Evolutionary conservation across 2,329 filamentous ascomycete species (phyloP), one percentile per base, ranked within the genome.

Genomic region (Daldinia eschscholtzii): DNA sequence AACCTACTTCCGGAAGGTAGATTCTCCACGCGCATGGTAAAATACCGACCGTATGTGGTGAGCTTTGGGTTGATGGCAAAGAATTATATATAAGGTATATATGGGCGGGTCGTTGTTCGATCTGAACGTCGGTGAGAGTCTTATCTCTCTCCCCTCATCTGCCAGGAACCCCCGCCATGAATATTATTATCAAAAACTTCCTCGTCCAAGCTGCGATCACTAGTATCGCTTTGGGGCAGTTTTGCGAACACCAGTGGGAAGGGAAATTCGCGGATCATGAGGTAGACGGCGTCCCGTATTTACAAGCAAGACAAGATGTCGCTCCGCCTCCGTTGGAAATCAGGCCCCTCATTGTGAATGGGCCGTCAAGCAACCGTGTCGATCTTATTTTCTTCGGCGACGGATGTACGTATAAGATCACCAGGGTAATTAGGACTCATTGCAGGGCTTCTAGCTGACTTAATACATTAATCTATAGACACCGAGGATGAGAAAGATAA

Each of bases 321-420:
- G 61, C 68, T 20, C 69, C 75, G 15, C 76, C 76, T 9, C 74
- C 75, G 46, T 74, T 78, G 10, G 76, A 78, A 10, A 78, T 78
- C 44, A 72, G 69, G 41, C 76, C 76, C 20, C 74, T 78, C 57
- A 78, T 77, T 44, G 73, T 77, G n/a, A 78, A 72, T 44, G 76
- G 76, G 12, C 75, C 74, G 1, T 76, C 76, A 5, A 70, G 63
- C 39, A 78, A 77, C 57, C 74, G 76, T 20, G 64, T 78, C 53
- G 75, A 78, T 57, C 72, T 78, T 42, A 76, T 77, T 18, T 78
- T 78, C 69, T 76, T 78, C 50, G 72, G 76, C 15, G 76, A 78
- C 65, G 76, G 76, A 67, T 78, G 76, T 78, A 68, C 1, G 72
- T 73, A 35, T 61, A 20, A 23, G 6, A 56, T 44, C 23, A 9